These are phyloP conservation scores for Penicillium glabrum DNA, from an alignment of 2,329 filamentous ascomycete genomes.

Conservation along the genomic window DNA sequence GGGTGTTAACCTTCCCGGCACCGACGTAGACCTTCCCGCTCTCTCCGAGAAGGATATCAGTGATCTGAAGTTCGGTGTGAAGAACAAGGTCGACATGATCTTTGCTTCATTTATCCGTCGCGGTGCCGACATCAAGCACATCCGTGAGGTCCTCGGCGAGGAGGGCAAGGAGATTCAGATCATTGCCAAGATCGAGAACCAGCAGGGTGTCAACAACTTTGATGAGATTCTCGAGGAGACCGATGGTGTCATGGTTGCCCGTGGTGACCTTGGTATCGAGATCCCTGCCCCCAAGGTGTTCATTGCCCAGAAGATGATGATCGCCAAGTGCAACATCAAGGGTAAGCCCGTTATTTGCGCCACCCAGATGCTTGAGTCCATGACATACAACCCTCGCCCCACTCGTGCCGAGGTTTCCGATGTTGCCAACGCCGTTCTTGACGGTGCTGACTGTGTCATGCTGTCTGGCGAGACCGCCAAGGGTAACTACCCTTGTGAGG, in stretches of 20 bases:
- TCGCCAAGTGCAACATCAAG: conserved; percentile 99
- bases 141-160: conserved; percentile 85
- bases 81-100: conserved; percentile 99
- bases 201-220: conserved; percentile 99
- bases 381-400: conserved; percentile 99
- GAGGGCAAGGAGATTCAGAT: conserved; percentile 97
- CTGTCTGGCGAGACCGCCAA: conserved; percentile 98
- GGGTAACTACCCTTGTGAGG: conserved; percentile 88
- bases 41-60: conserved; percentile 97
- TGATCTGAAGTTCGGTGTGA: conserved; percentile 92
- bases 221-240: conserved; percentile 93
- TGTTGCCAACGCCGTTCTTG: conserved; percentile 95
- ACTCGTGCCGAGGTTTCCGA: conserved; percentile 98
- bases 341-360: conserved; percentile 99
- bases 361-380: conserved; percentile 99
- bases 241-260: conserved; percentile 99
- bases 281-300: conserved; percentile 98
- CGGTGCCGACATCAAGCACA: conserved; percentile 87
- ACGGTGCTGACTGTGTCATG: conserved; percentile 99
- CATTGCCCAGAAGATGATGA: conserved; percentile 99
- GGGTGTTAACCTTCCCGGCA: conserved; percentile 98
- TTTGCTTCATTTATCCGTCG: conserved; percentile 98
- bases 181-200: conserved; percentile 99
- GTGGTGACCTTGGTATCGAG: conserved; percentile 97
- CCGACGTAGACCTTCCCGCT: conserved; percentile 94